Base-by-base conservation (phyloP, 1,284 basidiomycete species). In the Papiliotrema laurentii region DNA sequence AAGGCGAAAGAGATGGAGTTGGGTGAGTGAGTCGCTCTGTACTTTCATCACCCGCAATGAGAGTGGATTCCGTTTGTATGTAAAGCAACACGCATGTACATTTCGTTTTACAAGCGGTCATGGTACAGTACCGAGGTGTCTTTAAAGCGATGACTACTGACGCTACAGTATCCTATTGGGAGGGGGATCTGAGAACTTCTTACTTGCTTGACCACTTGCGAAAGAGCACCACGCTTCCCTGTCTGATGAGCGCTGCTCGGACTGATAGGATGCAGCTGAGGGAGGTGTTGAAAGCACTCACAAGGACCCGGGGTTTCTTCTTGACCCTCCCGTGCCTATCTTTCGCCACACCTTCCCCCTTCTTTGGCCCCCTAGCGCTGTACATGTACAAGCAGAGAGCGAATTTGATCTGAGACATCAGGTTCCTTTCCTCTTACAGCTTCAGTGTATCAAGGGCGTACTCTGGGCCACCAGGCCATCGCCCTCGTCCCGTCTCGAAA, bases 391-490 rank as follows among this genome's bases (percentile, higher is more conserved):
- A 18, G 25, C 55, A 60, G 24, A 58, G 53, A 2, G 60, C 37
- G 2, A 55, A 48, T 50, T 64, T 66, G 42, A 66, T 42, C 64
- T 66, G 42, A 1, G 7, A 36, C 22, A 21, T 40, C 21, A 31
- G 7, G 19, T 24, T 18, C 5, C 13, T 34, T 30, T n/a, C 19
- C 21, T 33, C 40, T 34, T 25, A 25, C 25, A 22, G 25, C 10
- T 16, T 13, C 28, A 37, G 5, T 5, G 11, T 16, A 21, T 4
- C 3, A 34, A 7, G 4, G 18, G 49, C 63, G 49, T 22, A 66
- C 65, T 37, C 54, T 57, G 2, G 63, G 65, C 59, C 60, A 65
- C 59, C 59, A 60, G 24, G 56, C 43, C 33, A 65, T 28, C 5
- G 57, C 40, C 22, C 55, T 28, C 6, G 46, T 49, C 33, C 51